These are phyloP conservation scores for Conringia planisiliqua DNA, from an alignment of 345 rosid species.

Conservation along the genomic window DNA sequence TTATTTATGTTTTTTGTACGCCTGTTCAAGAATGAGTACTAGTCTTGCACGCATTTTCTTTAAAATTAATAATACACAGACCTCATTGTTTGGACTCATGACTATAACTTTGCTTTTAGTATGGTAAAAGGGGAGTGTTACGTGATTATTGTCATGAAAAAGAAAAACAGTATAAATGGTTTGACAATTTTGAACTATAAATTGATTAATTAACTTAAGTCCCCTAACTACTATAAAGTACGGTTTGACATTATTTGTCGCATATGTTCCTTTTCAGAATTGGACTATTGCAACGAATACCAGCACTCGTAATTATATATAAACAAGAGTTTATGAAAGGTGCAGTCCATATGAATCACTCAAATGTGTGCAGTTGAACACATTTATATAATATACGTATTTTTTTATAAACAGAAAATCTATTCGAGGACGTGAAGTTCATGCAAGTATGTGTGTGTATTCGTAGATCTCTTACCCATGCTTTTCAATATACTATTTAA, in stretches of 20 bases:
- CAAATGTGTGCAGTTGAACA: neutral
- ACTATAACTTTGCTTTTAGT: neutral
- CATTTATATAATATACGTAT: neutral
- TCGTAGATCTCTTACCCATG: too few species aligned
- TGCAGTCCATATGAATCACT: neutral
- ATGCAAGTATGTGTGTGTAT: neutral
- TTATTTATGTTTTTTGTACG: neutral
- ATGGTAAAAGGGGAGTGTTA: conserved; percentile 9
- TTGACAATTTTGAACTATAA: conserved; percentile 22
- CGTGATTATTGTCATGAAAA: conserved; percentile 19
- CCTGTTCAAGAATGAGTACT: neutral
- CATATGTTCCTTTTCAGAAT: neutral
- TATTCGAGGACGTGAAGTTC: neutral
- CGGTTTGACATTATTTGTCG: conserved; percentile 15
- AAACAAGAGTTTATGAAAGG: neutral
- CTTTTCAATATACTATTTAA: too few species aligned
- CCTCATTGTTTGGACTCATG: neutral
- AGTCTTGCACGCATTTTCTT: conserved; percentile 6
- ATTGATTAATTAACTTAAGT: neutral
- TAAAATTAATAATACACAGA: neutral
- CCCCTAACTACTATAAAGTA: neutral
- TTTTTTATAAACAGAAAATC: neutral
- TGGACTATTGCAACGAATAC: conserved; percentile 14
- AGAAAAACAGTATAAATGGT: conserved; percentile 15
- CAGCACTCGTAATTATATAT: neutral